Base-by-base conservation (phyloP, 2,329 filamentous ascomycete species). In the Epichloe uncinata region DNA sequence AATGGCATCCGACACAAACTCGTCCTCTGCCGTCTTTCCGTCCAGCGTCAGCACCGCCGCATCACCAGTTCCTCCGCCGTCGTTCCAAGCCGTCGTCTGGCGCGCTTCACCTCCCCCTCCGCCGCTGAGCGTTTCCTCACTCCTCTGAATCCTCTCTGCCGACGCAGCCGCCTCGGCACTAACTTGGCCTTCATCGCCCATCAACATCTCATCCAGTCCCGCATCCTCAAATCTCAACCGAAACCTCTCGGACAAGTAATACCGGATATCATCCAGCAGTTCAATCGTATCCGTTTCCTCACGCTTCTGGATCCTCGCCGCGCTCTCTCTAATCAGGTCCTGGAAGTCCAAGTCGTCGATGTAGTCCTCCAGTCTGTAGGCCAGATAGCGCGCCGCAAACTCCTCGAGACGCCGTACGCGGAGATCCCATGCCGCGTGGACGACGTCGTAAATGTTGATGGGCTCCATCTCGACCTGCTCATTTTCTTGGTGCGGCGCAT, bases 221-320 rank as follows among this genome's bases (percentile, higher is more conserved):
- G 84, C 78, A 53, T 95, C 91, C 61, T 97, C 88, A 57, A 97
- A 96, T 0, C 93, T 79, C 52, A 96, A 70, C 12, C 90, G 76
- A 68, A 97, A 98, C 1, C 93, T 79, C 64, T 98, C 90, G 3
- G 79, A 84, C 1, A 96, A 75, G 58, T 95, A 96, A 61, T 94
- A 95, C 8, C 93, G 80, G 54, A 98, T 96, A 61, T 98, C 93
- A 61, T 98, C 93, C 9, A 98, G 73, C 54, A 98, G 65, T 66
- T 97, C 93, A 55, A 98, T 95, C 0, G 87, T 93, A 66, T 98
- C 93, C 0, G 90, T 97, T 67, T 96, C 91, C 65, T 98, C 82
- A 58, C 93, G 75, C 20, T 76, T 77, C 57, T 83, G 76, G 54
- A 97, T 84, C 34, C 89, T 77, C 45, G 71, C 73, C 0, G 91